A percentile compares a stretch with the other conserved stretches of the same genome.
phyloP scores from a whole-genome alignment of 441 rosid genomes.

The Biscutella laevigata region DNA sequence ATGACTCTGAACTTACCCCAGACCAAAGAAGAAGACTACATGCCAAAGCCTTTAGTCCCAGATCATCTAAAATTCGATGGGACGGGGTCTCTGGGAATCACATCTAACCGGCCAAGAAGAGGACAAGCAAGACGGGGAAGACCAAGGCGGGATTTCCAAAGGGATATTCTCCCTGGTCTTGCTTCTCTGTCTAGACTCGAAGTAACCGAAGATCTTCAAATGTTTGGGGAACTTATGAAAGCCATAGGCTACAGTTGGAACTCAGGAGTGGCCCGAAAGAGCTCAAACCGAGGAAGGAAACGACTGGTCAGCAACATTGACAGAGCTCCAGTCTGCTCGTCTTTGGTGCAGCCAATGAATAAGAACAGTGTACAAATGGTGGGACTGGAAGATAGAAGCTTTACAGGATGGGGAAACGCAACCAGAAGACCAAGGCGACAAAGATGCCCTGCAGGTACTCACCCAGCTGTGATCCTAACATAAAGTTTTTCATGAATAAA shows the following conservation, averaged over 20 bases:
- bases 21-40: constrained; percentile 66
- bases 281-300: constrained; percentile 66
- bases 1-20: constrained; percentile 60
- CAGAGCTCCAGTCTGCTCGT: constrained; percentile 31
- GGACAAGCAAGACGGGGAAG: constrained; percentile 90
- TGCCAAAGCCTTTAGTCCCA: constrained; percentile 68
- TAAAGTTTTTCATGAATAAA: constrained; percentile 24
- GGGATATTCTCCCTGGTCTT: constrained; percentile 95
- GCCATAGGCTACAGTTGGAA: constrained; percentile 72
- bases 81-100: constrained; percentile 31
- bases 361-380: constrained; percentile 37
- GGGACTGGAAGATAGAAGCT: constrained; percentile 63
- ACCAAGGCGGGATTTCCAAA: constrained; percentile 92
- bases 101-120: constrained; percentile 45
- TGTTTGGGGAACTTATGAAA: constrained; percentile 76
- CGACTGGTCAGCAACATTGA: constrained; percentile 27
- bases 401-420: constrained; percentile 90
- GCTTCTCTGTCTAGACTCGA: constrained; percentile 78
- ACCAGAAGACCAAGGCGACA: constrained; percentile 85
- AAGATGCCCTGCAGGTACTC: constrained; percentile 81
- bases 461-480: constrained; percentile 44
- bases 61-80: constrained; percentile 54
- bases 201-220: constrained; percentile 89
- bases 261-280: constrained; percentile 61
- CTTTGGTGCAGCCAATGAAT: constrained; percentile 46